Evolutionary conservation across 1,139 yeast genomes (phyloP).

Genomic region (Blastobotrys raffinosifermentans): DNA sequence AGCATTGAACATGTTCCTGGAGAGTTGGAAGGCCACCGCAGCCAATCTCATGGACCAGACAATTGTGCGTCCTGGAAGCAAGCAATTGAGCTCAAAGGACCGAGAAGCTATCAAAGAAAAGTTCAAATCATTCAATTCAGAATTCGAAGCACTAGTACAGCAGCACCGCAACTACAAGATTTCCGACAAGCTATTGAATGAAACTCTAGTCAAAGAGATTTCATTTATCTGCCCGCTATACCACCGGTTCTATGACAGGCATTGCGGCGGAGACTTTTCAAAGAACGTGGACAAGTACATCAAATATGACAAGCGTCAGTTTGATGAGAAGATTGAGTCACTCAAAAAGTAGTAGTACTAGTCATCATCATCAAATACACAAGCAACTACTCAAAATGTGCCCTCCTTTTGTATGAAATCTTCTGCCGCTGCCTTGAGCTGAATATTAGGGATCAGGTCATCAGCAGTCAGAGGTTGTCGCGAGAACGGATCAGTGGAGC

Average conservation of each 20-base stretch:
- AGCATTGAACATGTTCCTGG: conserved; percentile 67
- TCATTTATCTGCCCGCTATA: conserved; percentile 76
- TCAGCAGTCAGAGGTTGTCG: conserved; percentile 36
- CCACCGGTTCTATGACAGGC: conserved; percentile 74
- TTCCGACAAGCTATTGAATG: conserved; percentile 59
- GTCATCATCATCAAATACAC: not conserved
- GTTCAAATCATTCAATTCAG: conserved; percentile 72
- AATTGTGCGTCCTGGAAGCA: conserved; percentile 22
- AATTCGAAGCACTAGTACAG: conserved; percentile 68
- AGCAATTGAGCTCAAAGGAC: conserved; percentile 47
- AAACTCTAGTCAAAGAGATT: conserved; percentile 58
- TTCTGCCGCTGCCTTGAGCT: conserved; percentile 39
- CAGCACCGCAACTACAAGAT: conserved; percentile 60
- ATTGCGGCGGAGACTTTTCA: conserved; percentile 63
- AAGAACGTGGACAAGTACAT: conserved; percentile 69
- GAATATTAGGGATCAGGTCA: conserved; percentile 43
- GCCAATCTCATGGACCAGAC: conserved; percentile 54
- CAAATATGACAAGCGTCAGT: conserved; percentile 58
- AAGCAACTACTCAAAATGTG: conserved; percentile 5
- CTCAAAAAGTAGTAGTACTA: conserved; percentile 13
- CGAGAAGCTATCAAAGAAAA: conserved; percentile 81
- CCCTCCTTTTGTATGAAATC: conserved; percentile 18
- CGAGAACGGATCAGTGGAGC: conserved; percentile 41
- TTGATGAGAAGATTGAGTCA: conserved; percentile 45
- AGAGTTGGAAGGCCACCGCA: conserved; percentile 81